phyloP scores from a whole-genome alignment of 495 filamentous ascomycete species.

The Penicillium lagena region DNA sequence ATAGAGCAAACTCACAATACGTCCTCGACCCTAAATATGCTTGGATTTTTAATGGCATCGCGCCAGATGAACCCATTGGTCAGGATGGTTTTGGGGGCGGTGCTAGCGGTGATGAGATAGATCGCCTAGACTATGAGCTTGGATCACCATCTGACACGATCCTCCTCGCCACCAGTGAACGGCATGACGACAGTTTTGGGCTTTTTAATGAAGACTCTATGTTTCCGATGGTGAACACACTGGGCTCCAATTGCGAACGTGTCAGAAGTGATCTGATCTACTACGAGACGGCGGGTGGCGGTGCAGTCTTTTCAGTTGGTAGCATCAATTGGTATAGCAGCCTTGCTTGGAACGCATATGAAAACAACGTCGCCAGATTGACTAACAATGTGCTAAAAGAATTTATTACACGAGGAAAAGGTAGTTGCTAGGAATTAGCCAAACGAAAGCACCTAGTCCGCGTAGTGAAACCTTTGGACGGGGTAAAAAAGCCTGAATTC shows the following conservation, averaged over 20 bases:
- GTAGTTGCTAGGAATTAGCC: too few relatives aligned
- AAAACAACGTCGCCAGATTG: slow-evolving; percentile 16
- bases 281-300: slow-evolving; percentile 14
- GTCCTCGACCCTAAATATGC: too few relatives aligned
- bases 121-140: slow-evolving; percentile 17
- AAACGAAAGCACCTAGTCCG: too few relatives aligned
- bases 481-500: too few relatives aligned
- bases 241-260: slow-evolving; percentile 12
- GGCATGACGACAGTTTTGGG: slow-evolving; percentile 20
- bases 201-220: slow-evolving; percentile 24
- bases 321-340: slow-evolving; percentile 22
- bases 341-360: slow-evolving; percentile 14
- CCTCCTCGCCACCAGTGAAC: slow-evolving; percentile 18
- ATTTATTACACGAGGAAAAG: not conserved
- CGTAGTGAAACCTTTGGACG: too few relatives aligned
- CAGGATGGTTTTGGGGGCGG: slow-evolving; percentile 10
- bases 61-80: not conserved
- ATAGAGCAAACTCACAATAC: not conserved
- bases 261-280: slow-evolving; percentile 21
- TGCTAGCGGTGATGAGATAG: slow-evolving; percentile 20
- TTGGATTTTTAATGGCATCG: not conserved
- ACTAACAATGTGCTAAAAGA: slow-evolving; percentile 14
- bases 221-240: slow-evolving; percentile 21
- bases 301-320: slow-evolving; percentile 17
- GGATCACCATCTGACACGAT: slow-evolving; percentile 18